These are phyloP conservation scores for Candida chauliodis DNA, from an alignment of 805 yeast species.

Conservation along the genomic window DNA sequence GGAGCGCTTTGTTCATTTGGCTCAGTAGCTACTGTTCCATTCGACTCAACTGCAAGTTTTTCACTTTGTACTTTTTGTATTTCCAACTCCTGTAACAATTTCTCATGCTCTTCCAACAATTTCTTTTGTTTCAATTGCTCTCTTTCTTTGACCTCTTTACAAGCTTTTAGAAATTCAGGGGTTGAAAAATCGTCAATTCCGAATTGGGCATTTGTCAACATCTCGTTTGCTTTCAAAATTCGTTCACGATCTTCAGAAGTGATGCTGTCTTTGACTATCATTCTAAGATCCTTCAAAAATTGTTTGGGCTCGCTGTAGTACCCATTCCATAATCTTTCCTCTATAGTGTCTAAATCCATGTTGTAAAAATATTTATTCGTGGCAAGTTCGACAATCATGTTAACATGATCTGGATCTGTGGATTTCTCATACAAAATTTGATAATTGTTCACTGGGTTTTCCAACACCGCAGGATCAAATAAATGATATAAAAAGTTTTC, in stretches of 20 bases:
- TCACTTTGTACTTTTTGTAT: constrained; percentile 3
- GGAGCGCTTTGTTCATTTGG: not conserved
- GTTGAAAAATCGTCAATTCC: constrained; percentile 84
- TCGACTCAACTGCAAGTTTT: not conserved
- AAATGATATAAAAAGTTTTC: constrained; percentile 69
- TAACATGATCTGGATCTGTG: constrained; percentile 45
- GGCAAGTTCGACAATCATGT: constrained; percentile 75
- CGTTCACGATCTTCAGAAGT: constrained; percentile 81
- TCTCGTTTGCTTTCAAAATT: constrained; percentile 77
- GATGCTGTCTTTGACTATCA: constrained; percentile 76
- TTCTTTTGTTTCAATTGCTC: constrained; percentile 54
- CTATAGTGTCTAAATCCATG: constrained; percentile 91
- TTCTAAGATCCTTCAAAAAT: constrained; percentile 76
- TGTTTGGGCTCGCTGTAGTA: constrained; percentile 90
- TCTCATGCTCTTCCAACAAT: constrained; percentile 34
- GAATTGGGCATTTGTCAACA: constrained; percentile 95
- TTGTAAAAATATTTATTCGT: constrained; percentile 75
- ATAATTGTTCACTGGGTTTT: constrained; percentile 33
- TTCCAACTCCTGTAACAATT: constrained; percentile 22
- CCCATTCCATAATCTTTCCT: constrained; percentile 96
- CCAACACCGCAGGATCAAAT: constrained; percentile 57
- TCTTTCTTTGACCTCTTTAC: constrained; percentile 67
- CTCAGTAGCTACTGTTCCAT: not conserved
- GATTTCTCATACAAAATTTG: constrained; percentile 43
- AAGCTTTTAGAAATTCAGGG: constrained; percentile 70